A percentile compares a stretch with the other conserved stretches of the same genome.
Conservation (phyloP, 108 stramenopile species). For the Cyclotella atomus region DNA sequence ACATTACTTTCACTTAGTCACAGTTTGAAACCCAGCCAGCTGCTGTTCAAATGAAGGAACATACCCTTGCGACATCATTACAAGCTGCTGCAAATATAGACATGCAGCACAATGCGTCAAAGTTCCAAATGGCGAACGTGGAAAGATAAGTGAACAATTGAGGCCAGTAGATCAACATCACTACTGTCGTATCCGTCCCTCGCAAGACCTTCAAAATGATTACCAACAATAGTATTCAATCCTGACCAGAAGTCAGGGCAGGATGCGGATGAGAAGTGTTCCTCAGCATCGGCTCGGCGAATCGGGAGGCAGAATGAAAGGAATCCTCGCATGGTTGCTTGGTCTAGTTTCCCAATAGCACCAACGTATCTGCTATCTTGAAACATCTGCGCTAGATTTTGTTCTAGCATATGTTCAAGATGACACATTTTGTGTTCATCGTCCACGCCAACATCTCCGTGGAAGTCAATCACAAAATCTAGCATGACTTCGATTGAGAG, state of each 20-base stretch:
- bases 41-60: too few relatives aligned
- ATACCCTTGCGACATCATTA: too few relatives aligned
- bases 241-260: background rate
- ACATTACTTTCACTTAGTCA: too few relatives aligned
- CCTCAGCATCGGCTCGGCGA: background rate
- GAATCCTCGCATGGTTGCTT: background rate
- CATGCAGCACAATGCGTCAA: too few relatives aligned
- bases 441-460: background rate
- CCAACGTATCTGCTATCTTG: background rate
- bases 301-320: background rate
- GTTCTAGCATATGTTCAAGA: background rate
- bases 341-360: background rate
- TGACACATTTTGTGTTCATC: background rate
- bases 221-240: background rate
- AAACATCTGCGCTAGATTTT: background rate
- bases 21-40: too few relatives aligned
- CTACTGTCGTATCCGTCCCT: too few relatives aligned
- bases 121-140: too few relatives aligned
- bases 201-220: too few relatives aligned
- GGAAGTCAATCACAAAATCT: background rate
- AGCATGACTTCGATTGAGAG: background rate
- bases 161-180: too few relatives aligned
- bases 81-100: too few relatives aligned
- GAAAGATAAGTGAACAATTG: too few relatives aligned
- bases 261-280: background rate